A percentile compares a stretch with the other conserved stretches of the same genome.
phyloP scores from a whole-genome alignment of 768 basidiomycete genomes.

The Flagelloscypha sp. region DNA sequence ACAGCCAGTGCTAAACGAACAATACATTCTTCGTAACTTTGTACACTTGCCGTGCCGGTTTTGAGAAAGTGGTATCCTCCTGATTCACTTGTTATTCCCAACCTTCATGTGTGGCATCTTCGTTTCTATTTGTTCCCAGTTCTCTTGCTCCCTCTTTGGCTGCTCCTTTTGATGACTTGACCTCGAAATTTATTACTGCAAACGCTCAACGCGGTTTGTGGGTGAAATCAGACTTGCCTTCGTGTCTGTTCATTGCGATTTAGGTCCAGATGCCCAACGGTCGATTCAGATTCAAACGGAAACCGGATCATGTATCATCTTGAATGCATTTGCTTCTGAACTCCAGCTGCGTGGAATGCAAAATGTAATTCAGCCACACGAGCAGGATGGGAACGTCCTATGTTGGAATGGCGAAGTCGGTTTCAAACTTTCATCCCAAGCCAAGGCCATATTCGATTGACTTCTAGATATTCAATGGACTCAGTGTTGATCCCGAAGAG shows the following conservation, averaged over 20 bases:
- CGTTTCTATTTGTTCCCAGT: slow-evolving; percentile 29
- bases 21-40: too few species aligned
- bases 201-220: slow-evolving; percentile 53
- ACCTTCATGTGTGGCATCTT: slow-evolving; percentile 65
- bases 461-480: slow-evolving; percentile 65
- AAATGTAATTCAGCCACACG: slow-evolving; percentile 61
- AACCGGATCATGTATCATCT: slow-evolving; percentile 7
- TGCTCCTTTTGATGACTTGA: slow-evolving; percentile 15
- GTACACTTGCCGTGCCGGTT: too few species aligned
- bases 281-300: slow-evolving; percentile 16
- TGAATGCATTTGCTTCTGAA: slow-evolving; percentile 67
- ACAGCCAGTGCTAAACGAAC: too few species aligned
- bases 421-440: slow-evolving; percentile 3
- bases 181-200: slow-evolving; percentile 30
- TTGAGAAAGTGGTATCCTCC: too few species aligned
- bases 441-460: not conserved
- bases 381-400: slow-evolving; percentile 45
- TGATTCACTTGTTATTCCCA: slow-evolving; percentile 8
- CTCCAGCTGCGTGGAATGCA: slow-evolving; percentile 58
- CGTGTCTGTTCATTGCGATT: not conserved
- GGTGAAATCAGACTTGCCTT: too few species aligned
- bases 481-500: slow-evolving; percentile 56
- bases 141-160: slow-evolving; percentile 10
- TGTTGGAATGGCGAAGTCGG: slow-evolving; percentile 85
- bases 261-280: slow-evolving; percentile 63